These are phyloP conservation scores for Jatropha podagrica DNA, from an alignment of 441 rosid genomes.

Conservation along the genomic window DNA sequence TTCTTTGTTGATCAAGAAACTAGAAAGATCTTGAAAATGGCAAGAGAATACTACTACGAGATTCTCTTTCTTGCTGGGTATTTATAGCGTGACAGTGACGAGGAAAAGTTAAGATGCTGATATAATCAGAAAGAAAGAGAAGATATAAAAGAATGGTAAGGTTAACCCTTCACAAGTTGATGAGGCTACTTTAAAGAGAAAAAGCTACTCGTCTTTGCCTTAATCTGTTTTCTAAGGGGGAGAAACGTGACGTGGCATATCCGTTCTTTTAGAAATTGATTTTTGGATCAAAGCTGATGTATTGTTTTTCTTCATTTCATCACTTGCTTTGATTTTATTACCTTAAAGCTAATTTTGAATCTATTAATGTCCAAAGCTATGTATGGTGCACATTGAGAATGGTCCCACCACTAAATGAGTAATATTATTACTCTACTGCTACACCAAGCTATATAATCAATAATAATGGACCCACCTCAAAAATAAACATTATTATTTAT, in stretches of 20 bases:
- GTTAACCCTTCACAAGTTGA: constrained; percentile 51
- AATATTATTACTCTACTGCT: constrained; percentile 2
- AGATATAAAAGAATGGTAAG: constrained; percentile 1
- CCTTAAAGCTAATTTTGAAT: not conserved
- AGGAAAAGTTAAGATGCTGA: not conserved
- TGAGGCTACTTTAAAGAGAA: constrained; percentile 50
- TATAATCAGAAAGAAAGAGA: not conserved
- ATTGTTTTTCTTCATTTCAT: constrained; percentile 2
- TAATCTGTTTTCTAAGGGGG: constrained; percentile 32
- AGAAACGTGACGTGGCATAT: constrained; percentile 34
- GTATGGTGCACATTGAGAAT: constrained; percentile 10
- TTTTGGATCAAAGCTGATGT: not conserved
- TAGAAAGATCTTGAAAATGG: not conserved
- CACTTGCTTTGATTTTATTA: not conserved
- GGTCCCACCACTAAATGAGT: constrained; percentile 4
- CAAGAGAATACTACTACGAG: not conserved
- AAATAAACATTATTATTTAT: not conserved
- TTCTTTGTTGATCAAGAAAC: constrained; percentile 21
- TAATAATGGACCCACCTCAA: not conserved
- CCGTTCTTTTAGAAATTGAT: constrained; percentile 20
- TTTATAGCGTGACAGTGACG: not conserved
- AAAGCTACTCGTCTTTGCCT: constrained; percentile 62
- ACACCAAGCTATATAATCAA: not conserved
- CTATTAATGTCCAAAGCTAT: not conserved
- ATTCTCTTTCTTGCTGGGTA: not conserved